Evolutionary conservation across 2,329 filamentous ascomycete species (phyloP).

Genomic region (Diaporthe amygdali): DNA sequence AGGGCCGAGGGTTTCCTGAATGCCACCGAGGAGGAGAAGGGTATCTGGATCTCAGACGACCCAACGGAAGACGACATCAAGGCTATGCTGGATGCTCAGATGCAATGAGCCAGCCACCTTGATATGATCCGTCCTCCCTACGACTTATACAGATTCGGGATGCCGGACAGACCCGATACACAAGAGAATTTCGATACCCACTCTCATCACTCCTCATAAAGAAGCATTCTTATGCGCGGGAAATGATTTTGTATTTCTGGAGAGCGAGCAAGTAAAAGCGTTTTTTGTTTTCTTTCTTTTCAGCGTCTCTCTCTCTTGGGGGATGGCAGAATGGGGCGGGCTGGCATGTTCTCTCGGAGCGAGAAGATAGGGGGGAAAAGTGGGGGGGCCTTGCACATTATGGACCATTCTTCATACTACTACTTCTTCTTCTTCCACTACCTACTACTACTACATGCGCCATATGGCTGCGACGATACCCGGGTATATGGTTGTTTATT

Average conservation of each 20-base stretch:
- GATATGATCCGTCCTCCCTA: not conserved
- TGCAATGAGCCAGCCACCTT: not conserved
- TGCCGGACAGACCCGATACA: slow-evolving; percentile 1
- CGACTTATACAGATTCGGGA: not conserved
- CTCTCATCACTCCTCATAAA: not conserved
- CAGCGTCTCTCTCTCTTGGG: not conserved
- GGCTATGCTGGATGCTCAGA: slow-evolving; percentile 56
- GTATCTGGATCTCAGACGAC: slow-evolving; percentile 80
- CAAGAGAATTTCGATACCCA: slow-evolving; percentile 1
- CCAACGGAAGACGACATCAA: slow-evolving; percentile 65
- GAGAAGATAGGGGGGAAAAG: not conserved
- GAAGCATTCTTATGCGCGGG: not conserved
- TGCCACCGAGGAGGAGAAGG: slow-evolving; percentile 86
- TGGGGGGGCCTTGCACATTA: not conserved
- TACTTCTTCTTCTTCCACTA: not conserved
- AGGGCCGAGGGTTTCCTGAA: slow-evolving; percentile 83
- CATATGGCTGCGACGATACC: slow-evolving; percentile 24
- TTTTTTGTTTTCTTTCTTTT: not conserved
- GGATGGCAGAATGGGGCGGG: too few species aligned
- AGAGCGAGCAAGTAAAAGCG: slow-evolving; percentile 17
- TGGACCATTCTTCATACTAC: not conserved
- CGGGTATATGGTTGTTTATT: slow-evolving; percentile 8
- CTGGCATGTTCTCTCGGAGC: not conserved
- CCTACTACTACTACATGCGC: slow-evolving; percentile 11
- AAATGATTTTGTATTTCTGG: not conserved